Conservation (phyloP, 371 early-diverging fungal genomes). For the Haplosporangium sp. region DNA sequence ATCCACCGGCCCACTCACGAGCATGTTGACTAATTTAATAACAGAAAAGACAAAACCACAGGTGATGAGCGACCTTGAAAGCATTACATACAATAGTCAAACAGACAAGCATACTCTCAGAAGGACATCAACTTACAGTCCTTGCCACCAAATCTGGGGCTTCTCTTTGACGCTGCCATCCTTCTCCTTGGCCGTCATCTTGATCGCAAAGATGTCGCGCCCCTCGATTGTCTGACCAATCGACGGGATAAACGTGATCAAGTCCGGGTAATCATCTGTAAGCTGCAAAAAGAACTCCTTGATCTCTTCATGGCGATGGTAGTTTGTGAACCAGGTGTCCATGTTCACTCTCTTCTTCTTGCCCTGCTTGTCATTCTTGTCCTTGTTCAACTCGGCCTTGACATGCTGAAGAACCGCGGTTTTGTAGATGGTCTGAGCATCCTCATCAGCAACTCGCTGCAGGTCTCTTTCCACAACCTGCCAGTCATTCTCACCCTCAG, state of each 20-base stretch:
- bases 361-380: constrained; percentile 1
- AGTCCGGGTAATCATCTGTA: constrained; percentile 55
- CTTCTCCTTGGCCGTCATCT: constrained; percentile 51
- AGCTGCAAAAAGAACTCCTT: constrained; percentile 56
- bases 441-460: constrained; percentile 28
- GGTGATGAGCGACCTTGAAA: background rate
- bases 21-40: constrained; percentile 59
- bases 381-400: background rate
- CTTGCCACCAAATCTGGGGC: constrained; percentile 65
- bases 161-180: constrained; percentile 46
- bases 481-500: constrained; percentile 36
- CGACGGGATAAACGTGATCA: constrained; percentile 56
- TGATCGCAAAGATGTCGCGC: constrained; percentile 64
- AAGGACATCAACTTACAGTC: constrained; percentile 33
- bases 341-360: constrained; percentile 29
- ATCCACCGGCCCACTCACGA: constrained; percentile 68
- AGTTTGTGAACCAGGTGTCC: constrained; percentile 61
- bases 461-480: constrained; percentile 42
- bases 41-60: background rate
- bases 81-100: too few relatives aligned
- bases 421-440: constrained; percentile 34
- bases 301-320: constrained; percentile 61
- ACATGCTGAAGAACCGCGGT: constrained; percentile 12
- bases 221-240: constrained; percentile 66
- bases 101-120: background rate